These are phyloP conservation scores for Pholiota conissans DNA, from an alignment of 768 basidiomycete genomes.

Conservation along the genomic window DNA sequence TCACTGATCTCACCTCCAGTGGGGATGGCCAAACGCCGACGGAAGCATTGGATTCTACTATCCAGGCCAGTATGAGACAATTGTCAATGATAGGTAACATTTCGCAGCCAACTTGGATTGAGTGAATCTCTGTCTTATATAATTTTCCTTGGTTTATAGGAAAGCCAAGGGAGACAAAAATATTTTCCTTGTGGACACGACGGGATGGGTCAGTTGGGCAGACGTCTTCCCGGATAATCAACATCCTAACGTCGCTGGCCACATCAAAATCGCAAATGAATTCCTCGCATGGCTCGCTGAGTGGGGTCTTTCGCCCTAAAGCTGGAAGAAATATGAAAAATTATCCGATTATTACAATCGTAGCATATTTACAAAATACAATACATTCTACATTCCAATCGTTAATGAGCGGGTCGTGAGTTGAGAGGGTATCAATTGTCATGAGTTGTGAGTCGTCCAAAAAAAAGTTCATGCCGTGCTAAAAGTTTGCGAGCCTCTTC, in stretches of 20 bases:
- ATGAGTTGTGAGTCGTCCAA: constrained; percentile 7
- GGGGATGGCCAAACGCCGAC: constrained; percentile 57
- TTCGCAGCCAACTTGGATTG: background rate
- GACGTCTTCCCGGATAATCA: constrained; percentile 53
- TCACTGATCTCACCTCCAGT: constrained; percentile 26
- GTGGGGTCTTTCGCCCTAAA: constrained; percentile 40
- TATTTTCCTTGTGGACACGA: constrained; percentile 54
- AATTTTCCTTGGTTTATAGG: constrained; percentile 18
- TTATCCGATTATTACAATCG: background rate
- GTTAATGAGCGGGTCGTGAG: background rate
- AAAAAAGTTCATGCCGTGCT: background rate
- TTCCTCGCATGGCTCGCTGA: constrained; percentile 46
- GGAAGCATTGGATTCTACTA: constrained; percentile 47
- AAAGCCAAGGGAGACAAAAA: constrained; percentile 43
- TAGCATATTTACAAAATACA: background rate
- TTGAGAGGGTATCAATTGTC: background rate
- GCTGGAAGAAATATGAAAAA: too few relatives aligned
- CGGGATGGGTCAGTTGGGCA: constrained; percentile 51
- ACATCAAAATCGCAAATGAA: constrained; percentile 44
- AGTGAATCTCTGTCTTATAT: background rate
- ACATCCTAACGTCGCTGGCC: constrained; percentile 50
- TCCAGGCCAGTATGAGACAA: constrained; percentile 43
- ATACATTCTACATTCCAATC: background rate
- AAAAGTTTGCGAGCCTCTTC: background rate
- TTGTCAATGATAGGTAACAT: constrained; percentile 40